Conservation (phyloP, 2,329 filamentous ascomycete species). For the Trichoderma semiorbis region DNA sequence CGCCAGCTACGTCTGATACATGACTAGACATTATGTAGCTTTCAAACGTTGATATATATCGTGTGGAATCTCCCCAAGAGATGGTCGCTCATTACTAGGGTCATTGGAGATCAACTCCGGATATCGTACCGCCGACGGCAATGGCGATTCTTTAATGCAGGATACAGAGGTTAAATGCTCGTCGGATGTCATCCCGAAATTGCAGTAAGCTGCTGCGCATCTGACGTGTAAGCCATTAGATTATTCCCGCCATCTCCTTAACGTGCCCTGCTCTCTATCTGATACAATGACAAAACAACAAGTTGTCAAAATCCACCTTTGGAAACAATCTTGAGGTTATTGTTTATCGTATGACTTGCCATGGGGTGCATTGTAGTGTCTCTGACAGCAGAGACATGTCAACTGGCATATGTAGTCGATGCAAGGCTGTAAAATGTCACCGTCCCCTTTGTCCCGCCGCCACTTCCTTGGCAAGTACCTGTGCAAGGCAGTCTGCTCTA, state of each 20-base stretch:
- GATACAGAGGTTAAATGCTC: not conserved
- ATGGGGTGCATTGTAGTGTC: not conserved
- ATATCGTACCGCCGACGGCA: not conserved
- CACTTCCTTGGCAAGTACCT: not conserved
- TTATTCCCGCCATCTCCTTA: not conserved
- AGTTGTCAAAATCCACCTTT: not conserved
- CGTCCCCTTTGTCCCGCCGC: not conserved
- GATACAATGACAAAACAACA: not conserved
- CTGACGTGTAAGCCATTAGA: not conserved
- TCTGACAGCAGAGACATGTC: not conserved
- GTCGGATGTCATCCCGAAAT: slow-evolving; percentile 2
- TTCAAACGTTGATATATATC: not conserved
- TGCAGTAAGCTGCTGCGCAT: not conserved
- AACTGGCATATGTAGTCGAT: not conserved
- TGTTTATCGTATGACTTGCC: not conserved
- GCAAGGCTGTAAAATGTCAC: not conserved
- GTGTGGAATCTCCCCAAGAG: not conserved
- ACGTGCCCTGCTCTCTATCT: not conserved
- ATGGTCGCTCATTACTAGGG: not conserved
- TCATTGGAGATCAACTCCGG: not conserved
- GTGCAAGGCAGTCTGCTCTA: too few relatives aligned
- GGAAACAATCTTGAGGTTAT: not conserved
- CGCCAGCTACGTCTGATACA: not conserved
- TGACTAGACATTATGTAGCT: not conserved
- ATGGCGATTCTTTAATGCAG: not conserved